Percentiles rank a stretch among this genome's conserved stretches.
phyloP scores from a whole-genome alignment of 148 eudicot genomes.

The Cornus controversa region DNA sequence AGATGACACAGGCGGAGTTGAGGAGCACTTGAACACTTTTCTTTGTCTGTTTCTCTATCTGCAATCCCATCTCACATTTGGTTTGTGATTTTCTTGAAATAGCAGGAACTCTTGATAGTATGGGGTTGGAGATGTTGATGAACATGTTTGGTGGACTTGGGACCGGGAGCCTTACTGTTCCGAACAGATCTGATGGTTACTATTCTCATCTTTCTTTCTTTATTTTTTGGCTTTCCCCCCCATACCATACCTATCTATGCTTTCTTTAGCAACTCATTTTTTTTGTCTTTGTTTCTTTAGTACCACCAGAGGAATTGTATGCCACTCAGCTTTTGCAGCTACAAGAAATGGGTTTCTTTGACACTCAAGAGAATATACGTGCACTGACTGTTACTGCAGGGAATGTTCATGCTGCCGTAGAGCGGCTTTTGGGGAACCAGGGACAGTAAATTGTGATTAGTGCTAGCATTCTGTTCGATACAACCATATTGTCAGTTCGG shows the following conservation, averaged over 20 bases:
- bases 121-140: conserved; percentile 47
- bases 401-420: conserved; percentile 94
- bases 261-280: conserved; percentile 54
- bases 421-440: conserved; percentile 73
- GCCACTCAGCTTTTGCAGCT: conserved; percentile 88
- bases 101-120: conserved; percentile 21
- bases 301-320: conserved; percentile 88
- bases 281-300: conserved; percentile 39
- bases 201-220: background rate
- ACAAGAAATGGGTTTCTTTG: conserved; percentile 97
- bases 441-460: conserved; percentile 42
- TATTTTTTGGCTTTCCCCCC: no score
- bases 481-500: conserved; percentile 24
- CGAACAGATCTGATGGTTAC: conserved; percentile 33
- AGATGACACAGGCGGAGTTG: no score
- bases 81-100: background rate
- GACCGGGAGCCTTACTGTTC: conserved; percentile 25
- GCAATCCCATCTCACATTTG: background rate
- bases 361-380: conserved; percentile 76
- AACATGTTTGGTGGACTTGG: conserved; percentile 53
- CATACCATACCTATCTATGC: no score
- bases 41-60: background rate
- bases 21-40: background rate
- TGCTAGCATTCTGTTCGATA: background rate
- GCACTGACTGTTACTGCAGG: conserved; percentile 86